Evolutionary conservation across 75 land plant species (phyloP), one percentile per base, ranked within the genome.

Genomic region (Pseudotsuga menziesii): DNA sequence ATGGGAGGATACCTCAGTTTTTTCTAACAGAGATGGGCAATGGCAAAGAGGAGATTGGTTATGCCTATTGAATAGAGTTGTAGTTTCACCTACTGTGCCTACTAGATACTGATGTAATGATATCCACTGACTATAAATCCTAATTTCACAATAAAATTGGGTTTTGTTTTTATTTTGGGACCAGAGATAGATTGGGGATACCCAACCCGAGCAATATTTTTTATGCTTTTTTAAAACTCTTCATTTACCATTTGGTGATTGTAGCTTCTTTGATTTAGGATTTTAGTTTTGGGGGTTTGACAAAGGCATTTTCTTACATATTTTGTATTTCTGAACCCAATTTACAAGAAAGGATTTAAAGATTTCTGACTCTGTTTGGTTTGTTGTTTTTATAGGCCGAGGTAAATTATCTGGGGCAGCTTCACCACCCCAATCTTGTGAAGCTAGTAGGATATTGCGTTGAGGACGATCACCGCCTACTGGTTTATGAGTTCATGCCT

Each of bases 401-500:
- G 75, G 75, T 73, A 23, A 73, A 54, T 55, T 73, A 73, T 29
- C 27, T 73, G 57, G 57, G 75, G 14, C 75, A 52, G 57, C 75
- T 81, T 22, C 27, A 35, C 29, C 82, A 81, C 32, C 82, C 82
- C 2, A 81, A 78, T 66, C 82, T 81, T 16, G 82, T 81, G 48
- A 64, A 57, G 25, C 73, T 81, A 17, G 66, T 79, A 20, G 82
- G 82, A 44, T 81, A 79, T 48, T 81, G 82, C 48, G 56, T 55
- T 17, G 74, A 79, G 35, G 80, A 78, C 22, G 56, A 79, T n/a
- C 82, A 81, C 17, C 73, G 82, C 19, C 55, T 81, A 17, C 54
- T 81, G 74, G 82, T 81, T 26, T 81, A 81, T 25, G 82, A 79
- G 82, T 81, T 81, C 27, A 79, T 81, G 74, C 29, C 82, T 9